phyloP scores from a whole-genome alignment of 768 basidiomycete genomes.

The Botryobasidium botryosum region DNA sequence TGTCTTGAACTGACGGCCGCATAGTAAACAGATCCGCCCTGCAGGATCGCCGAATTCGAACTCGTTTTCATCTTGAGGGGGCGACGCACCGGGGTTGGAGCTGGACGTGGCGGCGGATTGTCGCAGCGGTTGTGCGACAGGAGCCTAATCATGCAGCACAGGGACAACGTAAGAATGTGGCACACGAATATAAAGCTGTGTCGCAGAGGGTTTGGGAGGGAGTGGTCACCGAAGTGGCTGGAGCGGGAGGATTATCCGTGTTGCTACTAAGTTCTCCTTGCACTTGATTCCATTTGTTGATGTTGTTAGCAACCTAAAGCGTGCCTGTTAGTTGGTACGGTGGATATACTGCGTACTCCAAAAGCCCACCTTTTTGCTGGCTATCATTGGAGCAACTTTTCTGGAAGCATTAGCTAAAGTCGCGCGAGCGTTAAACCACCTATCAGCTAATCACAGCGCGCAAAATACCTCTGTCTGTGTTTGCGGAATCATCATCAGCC shows the following conservation, averaged over 20 bases:
- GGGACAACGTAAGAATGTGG: constrained; percentile 2
- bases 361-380: constrained; percentile 59
- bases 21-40: constrained; percentile 71
- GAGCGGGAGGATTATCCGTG: constrained; percentile 14
- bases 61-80: constrained; percentile 30
- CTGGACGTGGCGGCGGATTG: background rate
- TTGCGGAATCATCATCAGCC: too few species aligned
- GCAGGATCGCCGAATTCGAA: constrained; percentile 70
- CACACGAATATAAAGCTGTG: too few species aligned
- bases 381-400: constrained; percentile 66
- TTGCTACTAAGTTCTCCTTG: constrained; percentile 65
- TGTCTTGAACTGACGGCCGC: constrained; percentile 83
- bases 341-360: constrained; percentile 4
- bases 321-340: constrained; percentile 1
- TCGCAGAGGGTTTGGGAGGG: background rate
- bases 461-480: too few species aligned
- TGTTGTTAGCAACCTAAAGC: constrained; percentile 66
- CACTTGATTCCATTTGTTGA: constrained; percentile 94
- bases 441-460: too few species aligned
- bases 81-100: background rate
- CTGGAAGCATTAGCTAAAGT: constrained; percentile 29
- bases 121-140: background rate
- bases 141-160: background rate
- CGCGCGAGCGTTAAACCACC: too few species aligned
- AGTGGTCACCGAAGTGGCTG: constrained; percentile 12